A percentile compares a stretch with the other conserved stretches of the same genome.
Conservation (phyloP, 2,329 filamentous ascomycete genomes). For the Hymenoscyphus salicellus region DNA sequence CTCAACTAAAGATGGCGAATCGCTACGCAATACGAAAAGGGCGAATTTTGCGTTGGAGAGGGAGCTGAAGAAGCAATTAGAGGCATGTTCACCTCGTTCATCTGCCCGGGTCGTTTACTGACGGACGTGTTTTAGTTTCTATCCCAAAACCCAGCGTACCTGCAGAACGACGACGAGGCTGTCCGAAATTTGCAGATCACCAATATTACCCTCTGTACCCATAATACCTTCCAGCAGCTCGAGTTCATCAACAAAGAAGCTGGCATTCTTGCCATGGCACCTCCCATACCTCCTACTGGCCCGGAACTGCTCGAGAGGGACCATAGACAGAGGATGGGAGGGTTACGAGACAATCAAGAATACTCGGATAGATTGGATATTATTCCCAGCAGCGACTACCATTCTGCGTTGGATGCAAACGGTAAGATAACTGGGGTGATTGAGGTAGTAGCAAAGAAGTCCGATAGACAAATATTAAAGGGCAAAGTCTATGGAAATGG, state of each 20-base stretch:
- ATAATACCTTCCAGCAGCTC: constrained; percentile 81
- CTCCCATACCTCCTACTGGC: constrained; percentile 47
- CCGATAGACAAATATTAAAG: constrained; percentile 69
- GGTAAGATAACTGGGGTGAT: constrained; percentile 91
- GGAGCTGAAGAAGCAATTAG: constrained; percentile 77
- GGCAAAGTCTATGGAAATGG: constrained; percentile 83
- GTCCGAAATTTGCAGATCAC: constrained; percentile 76
- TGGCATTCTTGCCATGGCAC: constrained; percentile 75
- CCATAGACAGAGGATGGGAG: constrained; percentile 43
- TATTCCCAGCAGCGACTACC: constrained; percentile 49
- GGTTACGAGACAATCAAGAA: constrained; percentile 40
- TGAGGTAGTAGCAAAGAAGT: constrained; percentile 64
- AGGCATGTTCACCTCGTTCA: constrained; percentile 47
- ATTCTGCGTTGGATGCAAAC: constrained; percentile 71
- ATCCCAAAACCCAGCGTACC: constrained; percentile 54
- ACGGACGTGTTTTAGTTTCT: constrained; percentile 48
- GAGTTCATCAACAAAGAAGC: constrained; percentile 83
- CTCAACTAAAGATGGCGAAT: constrained; percentile 60
- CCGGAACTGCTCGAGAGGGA: constrained; percentile 45
- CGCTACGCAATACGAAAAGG: constrained; percentile 80
- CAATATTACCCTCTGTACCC: constrained; percentile 67
- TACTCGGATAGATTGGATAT: constrained; percentile 76
- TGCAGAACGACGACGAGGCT: constrained; percentile 79
- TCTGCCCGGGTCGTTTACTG: constrained; percentile 16
- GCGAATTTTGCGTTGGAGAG: constrained; percentile 82